Evolutionary conservation across 2,329 filamentous ascomycete genomes (phyloP).

Genomic region (Aspergillus puulaauensis): DNA sequence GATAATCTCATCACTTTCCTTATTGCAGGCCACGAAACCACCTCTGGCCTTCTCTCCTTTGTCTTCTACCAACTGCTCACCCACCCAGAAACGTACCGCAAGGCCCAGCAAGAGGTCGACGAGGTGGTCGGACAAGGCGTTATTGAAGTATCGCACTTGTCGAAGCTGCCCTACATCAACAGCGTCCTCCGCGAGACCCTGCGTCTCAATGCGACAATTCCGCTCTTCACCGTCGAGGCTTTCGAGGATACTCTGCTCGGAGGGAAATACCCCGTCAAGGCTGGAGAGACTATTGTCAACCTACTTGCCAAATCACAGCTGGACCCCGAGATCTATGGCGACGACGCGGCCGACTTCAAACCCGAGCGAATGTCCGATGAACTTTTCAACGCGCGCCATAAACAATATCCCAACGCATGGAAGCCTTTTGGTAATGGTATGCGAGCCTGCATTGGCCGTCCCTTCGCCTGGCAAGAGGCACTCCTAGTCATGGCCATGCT

Average conservation of each 20-base stretch:
- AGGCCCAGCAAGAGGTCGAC: constrained; percentile 68
- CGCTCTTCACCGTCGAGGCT: background rate
- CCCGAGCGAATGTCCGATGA: constrained; percentile 73
- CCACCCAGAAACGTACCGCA: constrained; percentile 58
- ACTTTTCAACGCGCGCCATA: constrained; percentile 53
- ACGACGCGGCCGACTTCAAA: constrained; percentile 64
- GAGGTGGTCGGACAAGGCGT: constrained; percentile 58
- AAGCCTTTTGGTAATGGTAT: constrained; percentile 75
- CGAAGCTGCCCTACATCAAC: constrained; percentile 63
- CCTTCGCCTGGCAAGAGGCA: constrained; percentile 74
- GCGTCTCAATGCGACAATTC: constrained; percentile 1
- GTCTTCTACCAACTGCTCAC: constrained; percentile 64
- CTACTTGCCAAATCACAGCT: constrained; percentile 58
- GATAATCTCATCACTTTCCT: constrained; percentile 72
- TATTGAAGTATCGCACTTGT: constrained; percentile 60
- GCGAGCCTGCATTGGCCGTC: constrained; percentile 69
- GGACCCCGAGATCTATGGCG: constrained; percentile 65
- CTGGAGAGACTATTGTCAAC: constrained; percentile 51
- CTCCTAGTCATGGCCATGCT: constrained; percentile 62
- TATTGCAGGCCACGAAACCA: constrained; percentile 71
- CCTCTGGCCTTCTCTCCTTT: constrained; percentile 66
- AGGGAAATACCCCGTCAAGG: constrained; percentile 61
- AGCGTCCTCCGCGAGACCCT: constrained; percentile 4
- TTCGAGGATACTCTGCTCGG: constrained; percentile 25
- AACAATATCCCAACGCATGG: constrained; percentile 63